Evolutionary conservation across 257 asterid species (phyloP), one percentile per base, ranked within the genome.

Genomic region (Agastache rugosa): DNA sequence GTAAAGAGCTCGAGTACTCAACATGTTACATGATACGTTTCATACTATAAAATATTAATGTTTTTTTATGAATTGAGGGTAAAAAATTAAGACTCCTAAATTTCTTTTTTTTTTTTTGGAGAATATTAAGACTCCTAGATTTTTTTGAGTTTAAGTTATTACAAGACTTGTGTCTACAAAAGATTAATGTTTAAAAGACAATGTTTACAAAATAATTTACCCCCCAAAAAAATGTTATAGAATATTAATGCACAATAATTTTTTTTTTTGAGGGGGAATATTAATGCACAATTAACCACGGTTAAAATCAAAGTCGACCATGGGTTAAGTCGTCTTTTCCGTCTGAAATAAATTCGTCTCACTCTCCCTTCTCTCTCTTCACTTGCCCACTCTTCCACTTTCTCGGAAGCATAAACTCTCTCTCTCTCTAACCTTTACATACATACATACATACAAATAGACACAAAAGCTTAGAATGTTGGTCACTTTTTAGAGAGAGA

Each of bases 361-460:
- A 9, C 72, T 60, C 66, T 50, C 20, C 5, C 50, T 11, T 34
- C 45, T 51, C 67, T 17, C 16, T 53, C 68, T 61, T 61, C 70
- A 29, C 53, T 76, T 37, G 29, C 53, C 63, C 69, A 5, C 74
- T 72, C 77, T 69, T 79, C 82, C 58, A 60, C 60, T 62, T 69
- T 77, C 78, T 59, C 42, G 72, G 75, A 65, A 50, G 69, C 78
- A 58, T 62, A 12, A 23, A 14, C 51, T 54, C 62, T 44, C 45
- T 70, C 45, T 70, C 77, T 75, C 82, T 74, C 64, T 53, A 34
- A 69, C 61, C 68, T 74, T 27, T 41, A 39, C 22, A 51, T 31
- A 22, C 34, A 48, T 1, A 72, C 19, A 41, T 41, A 39, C 22
- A 51, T 31, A 22, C 34, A 48, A 4, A 72, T 29, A 41, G 4